A percentile compares a stretch with the other conserved stretches of the same genome.
Evolutionary conservation across 2,329 filamentous ascomycete species (phyloP).

Genomic region (Colletotrichum neosansevieriae): DNA sequence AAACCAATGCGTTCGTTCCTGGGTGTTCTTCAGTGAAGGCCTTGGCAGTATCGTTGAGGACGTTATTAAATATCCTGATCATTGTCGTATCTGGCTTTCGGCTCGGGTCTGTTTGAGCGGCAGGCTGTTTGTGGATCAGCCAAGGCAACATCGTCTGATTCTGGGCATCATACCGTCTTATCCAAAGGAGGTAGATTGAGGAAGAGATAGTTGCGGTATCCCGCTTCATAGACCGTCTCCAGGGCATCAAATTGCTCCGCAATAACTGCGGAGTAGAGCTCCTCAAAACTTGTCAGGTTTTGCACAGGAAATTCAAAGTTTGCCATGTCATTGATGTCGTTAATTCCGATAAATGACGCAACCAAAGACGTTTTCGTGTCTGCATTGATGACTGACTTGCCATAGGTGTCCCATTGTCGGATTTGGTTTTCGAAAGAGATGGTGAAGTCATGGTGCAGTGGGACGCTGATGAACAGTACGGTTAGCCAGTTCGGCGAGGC

Average conservation of each 20-base stretch:
- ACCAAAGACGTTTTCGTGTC: conserved; percentile 56
- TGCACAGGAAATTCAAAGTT: conserved; percentile 10
- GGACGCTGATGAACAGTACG: conserved; percentile 48
- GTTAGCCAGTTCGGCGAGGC: not conserved
- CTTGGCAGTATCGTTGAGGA: conserved; percentile 40
- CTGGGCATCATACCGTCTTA: not conserved
- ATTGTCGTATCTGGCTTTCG: conserved; percentile 18
- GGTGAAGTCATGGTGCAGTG: conserved; percentile 64
- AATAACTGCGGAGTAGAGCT: conserved; percentile 26
- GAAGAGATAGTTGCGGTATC: conserved; percentile 63
- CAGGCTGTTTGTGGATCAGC: conserved; percentile 2
- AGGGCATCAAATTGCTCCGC: conserved; percentile 18
- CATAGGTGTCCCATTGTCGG: conserved; percentile 58
- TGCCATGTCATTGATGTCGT: conserved; percentile 64
- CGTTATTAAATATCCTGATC: conserved; percentile 23
- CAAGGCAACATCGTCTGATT: too few relatives aligned
- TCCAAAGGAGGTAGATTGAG: conserved; percentile 64
- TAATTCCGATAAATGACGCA: conserved; percentile 67
- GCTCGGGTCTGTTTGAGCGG: conserved; percentile 1
- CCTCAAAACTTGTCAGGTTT: not conserved
- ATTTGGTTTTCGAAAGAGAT: conserved; percentile 60
- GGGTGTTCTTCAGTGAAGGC: conserved; percentile 47
- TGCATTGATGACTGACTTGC: conserved; percentile 16
- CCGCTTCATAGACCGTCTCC: conserved; percentile 60
- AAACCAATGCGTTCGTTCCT: conserved; percentile 44